Evolutionary conservation across 768 basidiomycete species (phyloP).

Genomic region (Gloeopeniophorella convolvens): DNA sequence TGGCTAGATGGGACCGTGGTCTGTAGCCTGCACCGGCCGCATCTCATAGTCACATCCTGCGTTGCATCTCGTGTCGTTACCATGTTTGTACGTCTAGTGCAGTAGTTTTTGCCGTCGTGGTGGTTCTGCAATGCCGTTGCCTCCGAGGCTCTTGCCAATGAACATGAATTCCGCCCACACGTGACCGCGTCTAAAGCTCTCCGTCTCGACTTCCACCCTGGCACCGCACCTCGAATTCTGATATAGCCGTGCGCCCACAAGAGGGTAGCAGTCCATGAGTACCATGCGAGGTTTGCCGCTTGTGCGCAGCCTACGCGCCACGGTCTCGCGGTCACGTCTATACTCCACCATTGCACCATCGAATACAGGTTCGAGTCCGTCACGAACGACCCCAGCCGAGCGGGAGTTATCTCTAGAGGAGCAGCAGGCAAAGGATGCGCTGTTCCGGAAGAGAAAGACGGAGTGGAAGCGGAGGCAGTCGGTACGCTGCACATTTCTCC

Average conservation of each 20-base stretch:
- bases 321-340: neutral
- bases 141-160: too few species aligned
- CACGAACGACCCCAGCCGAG: neutral
- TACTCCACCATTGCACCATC: conserved; percentile 5
- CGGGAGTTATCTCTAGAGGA: neutral
- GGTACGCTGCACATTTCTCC: conserved; percentile 33
- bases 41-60: too few species aligned
- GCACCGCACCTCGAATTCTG: too few species aligned
- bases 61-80: too few species aligned
- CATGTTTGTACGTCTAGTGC: too few species aligned
- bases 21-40: too few species aligned
- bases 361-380: neutral
- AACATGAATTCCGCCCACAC: neutral
- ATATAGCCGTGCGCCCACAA: too few species aligned
- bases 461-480: conserved; percentile 74
- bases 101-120: too few species aligned
- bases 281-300: neutral
- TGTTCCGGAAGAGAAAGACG: conserved; percentile 45
- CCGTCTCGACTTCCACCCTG: neutral
- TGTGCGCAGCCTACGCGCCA: neutral
- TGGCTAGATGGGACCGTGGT: too few species aligned
- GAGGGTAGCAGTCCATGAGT: neutral
- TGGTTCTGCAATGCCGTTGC: too few species aligned
- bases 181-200: neutral
- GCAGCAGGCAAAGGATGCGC: conserved; percentile 13